Base-by-base conservation (phyloP, 768 basidiomycete species). In the Mycena rosella region DNA sequence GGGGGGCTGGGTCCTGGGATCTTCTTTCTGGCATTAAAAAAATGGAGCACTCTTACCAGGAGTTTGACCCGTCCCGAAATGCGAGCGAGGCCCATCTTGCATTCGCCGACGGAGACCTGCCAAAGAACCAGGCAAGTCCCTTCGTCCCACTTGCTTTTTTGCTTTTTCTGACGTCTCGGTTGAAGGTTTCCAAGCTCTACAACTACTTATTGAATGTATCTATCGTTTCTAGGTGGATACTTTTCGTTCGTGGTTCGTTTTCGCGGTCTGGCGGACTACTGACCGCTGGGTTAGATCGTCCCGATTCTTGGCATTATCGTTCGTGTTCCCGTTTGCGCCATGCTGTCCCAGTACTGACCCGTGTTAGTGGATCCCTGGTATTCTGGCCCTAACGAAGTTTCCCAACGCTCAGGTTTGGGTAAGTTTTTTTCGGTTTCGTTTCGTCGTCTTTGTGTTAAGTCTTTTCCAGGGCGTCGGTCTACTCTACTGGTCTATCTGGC, bases 401-500 rank as follows among this genome's bases (percentile, higher is more conserved):
- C n/a, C n/a, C n/a, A n/a, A 78, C 22, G 8, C 64, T 27, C 47
- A 88, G 86, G 79, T 91, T 14, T 91, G 88, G 87, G n/a, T n/a
- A n/a, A n/a, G n/a, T n/a, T n/a, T n/a, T n/a, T n/a, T n/a, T n/a
- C n/a, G n/a, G n/a, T n/a, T n/a, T n/a, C n/a, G n/a, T n/a, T n/a
- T n/a, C n/a, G n/a, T n/a, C n/a, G n/a, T n/a, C n/a, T n/a, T n/a
- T n/a, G n/a, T n/a, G n/a, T n/a, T n/a, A n/a, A n/a, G n/a, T n/a
- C n/a, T n/a, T n/a, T n/a, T n/a, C n/a, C n/a, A n/a, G n/a, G 84
- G 84, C 34, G 84, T 91, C 13, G 80, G 81, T 61, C 77, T 92
- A 51, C 59, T 92, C 8, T 94, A 88, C 87, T 96, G 93, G 93
- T 92, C 90, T 65, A 89, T 95, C 63, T 97, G 94, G 94, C 79